Base-by-base conservation (phyloP, 129 eudicot genomes). In the Lactuca sativa region DNA sequence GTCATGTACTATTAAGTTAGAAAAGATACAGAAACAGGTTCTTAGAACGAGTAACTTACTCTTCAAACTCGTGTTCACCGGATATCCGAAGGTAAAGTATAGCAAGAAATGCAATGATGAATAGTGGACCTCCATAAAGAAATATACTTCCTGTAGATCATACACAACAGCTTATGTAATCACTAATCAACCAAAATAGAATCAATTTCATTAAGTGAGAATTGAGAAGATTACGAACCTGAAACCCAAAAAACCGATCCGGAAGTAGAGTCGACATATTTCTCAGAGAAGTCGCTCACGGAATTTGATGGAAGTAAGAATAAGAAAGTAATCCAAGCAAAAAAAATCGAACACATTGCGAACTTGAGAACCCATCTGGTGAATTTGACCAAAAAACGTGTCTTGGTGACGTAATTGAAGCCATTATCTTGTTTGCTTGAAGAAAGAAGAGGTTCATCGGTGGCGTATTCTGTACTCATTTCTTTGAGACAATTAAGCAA, bases 101-200 rank as follows among this genome's bases (percentile, higher is more conserved):
- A 62, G 71, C 95, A 40, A 92, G 89, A 86, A 88, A 80, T 32
- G 87, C 95, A 54, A 92, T 80, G 47, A 88, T 48, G 41, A 91
- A 77, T 51, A 88, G 71, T 38, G 96, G 96, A 21, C 81, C 96
- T 80, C 91, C 83, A 76, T 72, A 88, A 16, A 88, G 66, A 67
- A 88, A 80, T 56, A 78, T 55, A 57, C 80, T 82, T 56, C 95
- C 97, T 92, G 89, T 74, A 83, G 10, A 48, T 70, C 15, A 59
- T 57, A 18, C 15, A 59, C 52, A 70, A 34, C 43, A 1, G 13
- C 3, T 60, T 11, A 14, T 1, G 4, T 25, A 17, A n/a, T 3
- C 3, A 15, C 3, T 33, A 31, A 54, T 41, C 14, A 53, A 47
- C 62, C 17, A 63, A 31, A 5, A 56, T 43, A 4, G 7, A 34